These are phyloP conservation scores for Rubroboletus pulcherrimus DNA, from an alignment of 768 basidiomycete species.

Conservation along the genomic window DNA sequence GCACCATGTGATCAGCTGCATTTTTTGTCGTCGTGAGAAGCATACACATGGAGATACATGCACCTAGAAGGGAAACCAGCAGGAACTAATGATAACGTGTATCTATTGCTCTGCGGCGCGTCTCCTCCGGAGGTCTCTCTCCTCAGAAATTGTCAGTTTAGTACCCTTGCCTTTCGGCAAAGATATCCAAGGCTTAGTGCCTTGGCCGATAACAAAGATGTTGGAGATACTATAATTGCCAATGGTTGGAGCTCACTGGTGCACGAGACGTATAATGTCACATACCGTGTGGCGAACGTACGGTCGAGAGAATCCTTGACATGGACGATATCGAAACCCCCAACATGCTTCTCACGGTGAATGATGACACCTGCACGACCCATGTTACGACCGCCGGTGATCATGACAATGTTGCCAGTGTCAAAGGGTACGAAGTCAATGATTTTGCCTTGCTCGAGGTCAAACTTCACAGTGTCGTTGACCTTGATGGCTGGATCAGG, in stretches of 20 bases:
- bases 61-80: slow-evolving; percentile 3
- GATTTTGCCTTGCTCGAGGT: slow-evolving; percentile 93
- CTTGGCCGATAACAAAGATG: slow-evolving; percentile 98
- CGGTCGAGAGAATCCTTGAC: slow-evolving; percentile 94
- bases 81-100: slow-evolving; percentile 5
- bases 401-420: slow-evolving; percentile 93
- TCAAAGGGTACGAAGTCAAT: slow-evolving; percentile 92
- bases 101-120: slow-evolving; percentile 65
- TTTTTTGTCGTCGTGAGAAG: slow-evolving; percentile 19
- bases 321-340: slow-evolving; percentile 98
- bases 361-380: slow-evolving; percentile 95
- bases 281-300: slow-evolving; percentile 95
- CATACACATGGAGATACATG: slow-evolving; percentile 22
- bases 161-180: slow-evolving; percentile 97
- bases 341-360: slow-evolving; percentile 95
- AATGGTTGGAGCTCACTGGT: background rate
- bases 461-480: slow-evolving; percentile 98
- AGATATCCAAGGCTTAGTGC: slow-evolving; percentile 93
- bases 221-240: slow-evolving; percentile 70
- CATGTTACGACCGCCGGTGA: slow-evolving; percentile 99
- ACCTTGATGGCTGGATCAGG: slow-evolving; percentile 93
- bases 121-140: slow-evolving; percentile 90
- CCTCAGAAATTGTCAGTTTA: slow-evolving; percentile 96
- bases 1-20: slow-evolving; percentile 13
- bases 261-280: slow-evolving; percentile 6